Evolutionary conservation across 257 asterid genomes (phyloP).

Genomic region (Plantago major): DNA sequence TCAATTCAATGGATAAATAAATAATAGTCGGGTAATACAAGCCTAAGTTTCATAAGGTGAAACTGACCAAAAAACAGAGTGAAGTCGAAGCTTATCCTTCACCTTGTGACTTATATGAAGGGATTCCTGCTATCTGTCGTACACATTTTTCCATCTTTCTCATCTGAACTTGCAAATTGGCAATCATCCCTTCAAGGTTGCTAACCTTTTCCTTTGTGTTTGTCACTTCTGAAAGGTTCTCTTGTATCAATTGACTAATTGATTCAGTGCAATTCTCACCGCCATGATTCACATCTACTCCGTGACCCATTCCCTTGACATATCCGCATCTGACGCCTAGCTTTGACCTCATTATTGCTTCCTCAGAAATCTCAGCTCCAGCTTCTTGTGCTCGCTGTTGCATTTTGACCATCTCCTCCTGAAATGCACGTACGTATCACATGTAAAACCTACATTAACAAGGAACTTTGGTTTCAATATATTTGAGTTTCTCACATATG

Average conservation of each 20-base stretch:
- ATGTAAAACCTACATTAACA: background rate
- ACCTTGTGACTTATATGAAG: background rate
- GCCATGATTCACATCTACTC: background rate
- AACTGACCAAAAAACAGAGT: conserved; percentile 1
- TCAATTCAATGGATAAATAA: conserved; percentile 1
- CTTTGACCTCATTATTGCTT: conserved; percentile 2
- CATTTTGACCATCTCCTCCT: conserved; percentile 7
- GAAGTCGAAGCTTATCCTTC: background rate
- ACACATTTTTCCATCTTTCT: conserved; percentile 7
- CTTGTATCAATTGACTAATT: background rate
- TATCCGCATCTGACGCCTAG: conserved; percentile 7
- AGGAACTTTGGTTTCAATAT: background rate
- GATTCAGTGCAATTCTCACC: background rate
- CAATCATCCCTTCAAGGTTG: conserved; percentile 4
- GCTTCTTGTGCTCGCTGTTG: conserved; percentile 7
- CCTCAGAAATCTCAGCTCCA: background rate
- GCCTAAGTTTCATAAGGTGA: background rate
- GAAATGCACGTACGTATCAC: background rate
- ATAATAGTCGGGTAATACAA: background rate
- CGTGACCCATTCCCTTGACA: conserved; percentile 3
- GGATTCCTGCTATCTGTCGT: conserved; percentile 4
- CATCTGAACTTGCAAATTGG: conserved; percentile 8
- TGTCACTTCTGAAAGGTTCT: background rate
- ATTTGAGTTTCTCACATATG: conserved; percentile 6
- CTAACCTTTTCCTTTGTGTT: conserved; percentile 7